Conservation (phyloP, 2,329 filamentous ascomycete species). For the Metarhizium guizhouense region DNA sequence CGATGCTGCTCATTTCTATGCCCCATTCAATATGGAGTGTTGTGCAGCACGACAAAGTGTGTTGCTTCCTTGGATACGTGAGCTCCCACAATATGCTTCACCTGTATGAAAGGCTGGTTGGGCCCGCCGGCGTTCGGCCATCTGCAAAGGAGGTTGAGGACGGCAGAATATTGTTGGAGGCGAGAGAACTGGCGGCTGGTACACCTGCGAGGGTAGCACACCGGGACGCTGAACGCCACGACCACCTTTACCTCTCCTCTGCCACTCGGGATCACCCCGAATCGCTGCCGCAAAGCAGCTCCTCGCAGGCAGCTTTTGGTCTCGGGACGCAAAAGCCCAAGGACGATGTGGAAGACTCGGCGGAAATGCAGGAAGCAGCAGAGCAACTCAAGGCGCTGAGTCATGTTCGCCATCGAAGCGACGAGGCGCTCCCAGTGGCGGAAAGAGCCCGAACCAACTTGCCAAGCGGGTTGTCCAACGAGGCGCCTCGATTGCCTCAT, state of each 20-base stretch:
- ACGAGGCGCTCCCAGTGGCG: slow-evolving; percentile 25
- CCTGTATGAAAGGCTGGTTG: slow-evolving; percentile 51
- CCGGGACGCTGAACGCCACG: slow-evolving; percentile 17
- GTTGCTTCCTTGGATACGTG: slow-evolving; percentile 55
- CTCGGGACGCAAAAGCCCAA: slow-evolving; percentile 20
- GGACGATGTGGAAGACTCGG: slow-evolving; percentile 46
- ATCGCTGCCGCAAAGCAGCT: slow-evolving; percentile 18
- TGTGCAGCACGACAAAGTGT: slow-evolving; percentile 58
- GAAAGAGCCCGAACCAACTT: slow-evolving; percentile 28
- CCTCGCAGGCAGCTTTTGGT: slow-evolving; percentile 13
- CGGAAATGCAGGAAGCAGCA: slow-evolving; percentile 60
- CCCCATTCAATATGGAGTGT: slow-evolving; percentile 54
- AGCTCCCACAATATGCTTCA: slow-evolving; percentile 60
- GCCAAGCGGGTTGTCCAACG: slow-evolving; percentile 28
- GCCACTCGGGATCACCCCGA: slow-evolving; percentile 13
- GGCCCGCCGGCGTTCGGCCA: slow-evolving; percentile 31
- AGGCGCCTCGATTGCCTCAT: slow-evolving; percentile 14
- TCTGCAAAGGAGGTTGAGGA: slow-evolving; percentile 47
- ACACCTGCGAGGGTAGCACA: slow-evolving; percentile 19
- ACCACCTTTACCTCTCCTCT: slow-evolving; percentile 15
- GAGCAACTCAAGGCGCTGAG: slow-evolving; percentile 59
- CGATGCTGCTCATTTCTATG: slow-evolving; percentile 59
- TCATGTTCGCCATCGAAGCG: slow-evolving; percentile 48
- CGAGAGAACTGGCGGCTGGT: slow-evolving; percentile 35
- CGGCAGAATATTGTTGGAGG: slow-evolving; percentile 46